phyloP scores from a whole-genome alignment of 176 grass and related monocot genomes.

The Cenchrus fungigraminus region DNA sequence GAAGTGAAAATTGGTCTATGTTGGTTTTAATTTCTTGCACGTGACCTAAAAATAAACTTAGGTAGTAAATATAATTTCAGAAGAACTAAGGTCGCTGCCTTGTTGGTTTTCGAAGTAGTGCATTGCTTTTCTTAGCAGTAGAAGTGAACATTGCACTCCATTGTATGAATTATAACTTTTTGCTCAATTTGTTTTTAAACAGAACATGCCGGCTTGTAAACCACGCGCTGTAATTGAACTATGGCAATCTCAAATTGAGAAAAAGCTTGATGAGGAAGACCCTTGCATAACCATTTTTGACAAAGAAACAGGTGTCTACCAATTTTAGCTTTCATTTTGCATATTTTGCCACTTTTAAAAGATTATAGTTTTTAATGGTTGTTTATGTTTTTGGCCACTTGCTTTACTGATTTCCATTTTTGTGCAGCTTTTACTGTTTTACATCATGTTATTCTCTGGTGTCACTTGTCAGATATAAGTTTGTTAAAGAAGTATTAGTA shows the following conservation, averaged over 20 bases:
- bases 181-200: background rate
- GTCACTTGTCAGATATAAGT: background rate
- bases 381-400: constrained; percentile 13
- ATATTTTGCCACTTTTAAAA: background rate
- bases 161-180: background rate
- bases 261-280: constrained; percentile 72
- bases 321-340: constrained; percentile 37
- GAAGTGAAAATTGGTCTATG: no score
- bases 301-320: constrained; percentile 72
- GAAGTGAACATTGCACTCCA: background rate
- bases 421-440: background rate
- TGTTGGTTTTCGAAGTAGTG: no score
- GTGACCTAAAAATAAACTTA: no score
- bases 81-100: no score
- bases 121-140: no score
- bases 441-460: background rate
- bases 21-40: no score
- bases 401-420: constrained; percentile 21
- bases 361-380: constrained; percentile 15
- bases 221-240: constrained; percentile 68
- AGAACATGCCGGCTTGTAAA: constrained; percentile 28
- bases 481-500: background rate
- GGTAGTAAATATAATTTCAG: no score
- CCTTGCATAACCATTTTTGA: constrained; percentile 72
- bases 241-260: constrained; percentile 78